Conservation (phyloP, 345 rosid genomes). For the Firmiana major region DNA sequence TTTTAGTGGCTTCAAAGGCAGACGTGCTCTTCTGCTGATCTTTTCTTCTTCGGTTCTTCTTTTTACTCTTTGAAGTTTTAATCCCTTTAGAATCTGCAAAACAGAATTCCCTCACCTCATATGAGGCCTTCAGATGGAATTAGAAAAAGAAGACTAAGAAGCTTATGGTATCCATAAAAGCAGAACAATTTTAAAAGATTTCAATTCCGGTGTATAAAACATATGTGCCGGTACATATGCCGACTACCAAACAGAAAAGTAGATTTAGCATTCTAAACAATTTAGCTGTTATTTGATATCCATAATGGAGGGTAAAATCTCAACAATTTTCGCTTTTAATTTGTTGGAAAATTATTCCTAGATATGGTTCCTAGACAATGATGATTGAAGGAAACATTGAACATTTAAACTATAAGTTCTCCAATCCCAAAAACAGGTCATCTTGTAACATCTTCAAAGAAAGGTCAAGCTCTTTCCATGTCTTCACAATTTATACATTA, state of each 20-base stretch:
- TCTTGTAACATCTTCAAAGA: neutral
- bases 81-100: slow-evolving; percentile 65
- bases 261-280: neutral
- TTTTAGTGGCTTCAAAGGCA: slow-evolving; percentile 29
- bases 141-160: slow-evolving; percentile 32
- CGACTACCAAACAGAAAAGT: neutral
- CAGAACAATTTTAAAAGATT: neutral
- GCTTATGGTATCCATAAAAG: slow-evolving; percentile 17
- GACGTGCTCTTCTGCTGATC: slow-evolving; percentile 46
- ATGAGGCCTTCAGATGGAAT: slow-evolving; percentile 39
- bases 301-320: neutral
- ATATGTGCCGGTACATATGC: neutral
- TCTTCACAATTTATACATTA: neutral
- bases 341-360: neutral
- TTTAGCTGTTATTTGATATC: neutral
- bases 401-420: neutral
- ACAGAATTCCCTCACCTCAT: slow-evolving; percentile 27
- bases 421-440: neutral
- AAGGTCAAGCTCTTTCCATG: neutral
- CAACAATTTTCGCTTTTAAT: neutral
- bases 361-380: neutral
- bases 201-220: neutral
- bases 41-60: slow-evolving; percentile 66
- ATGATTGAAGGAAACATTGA: neutral
- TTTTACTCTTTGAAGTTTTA: slow-evolving; percentile 55